A percentile compares a stretch with the other conserved stretches of the same genome.
Evolutionary conservation across 2,329 filamentous ascomycete species (phyloP).

Genomic region (Hirsutella rhossiliensis): DNA sequence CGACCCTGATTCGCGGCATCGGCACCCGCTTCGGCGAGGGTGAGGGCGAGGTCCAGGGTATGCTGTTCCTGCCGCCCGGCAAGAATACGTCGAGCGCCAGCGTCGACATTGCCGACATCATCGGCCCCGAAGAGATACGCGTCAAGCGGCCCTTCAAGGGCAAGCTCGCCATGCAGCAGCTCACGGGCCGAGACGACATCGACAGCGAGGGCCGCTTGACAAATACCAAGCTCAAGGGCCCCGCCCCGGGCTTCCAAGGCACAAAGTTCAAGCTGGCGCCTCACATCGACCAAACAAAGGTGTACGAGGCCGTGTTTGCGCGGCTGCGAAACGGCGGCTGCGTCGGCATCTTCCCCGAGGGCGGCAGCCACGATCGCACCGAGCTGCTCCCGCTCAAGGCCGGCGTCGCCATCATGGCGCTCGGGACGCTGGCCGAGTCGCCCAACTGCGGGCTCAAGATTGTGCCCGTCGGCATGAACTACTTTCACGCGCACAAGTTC

Average conservation of each 20-base stretch:
- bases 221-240: constrained; percentile 39
- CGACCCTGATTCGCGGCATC: constrained; percentile 64
- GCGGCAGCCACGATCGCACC: constrained; percentile 88
- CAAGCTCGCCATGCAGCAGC: constrained; percentile 60
- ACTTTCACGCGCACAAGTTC: constrained; percentile 98
- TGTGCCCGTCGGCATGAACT: constrained; percentile 97
- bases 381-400: constrained; percentile 89
- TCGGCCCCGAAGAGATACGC: constrained; percentile 67
- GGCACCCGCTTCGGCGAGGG: constrained; percentile 69
- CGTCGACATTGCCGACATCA: constrained; percentile 71
- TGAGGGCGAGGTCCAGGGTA: constrained; percentile 64
- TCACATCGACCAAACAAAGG: constrained; percentile 85
- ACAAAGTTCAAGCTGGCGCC: constrained; percentile 80
- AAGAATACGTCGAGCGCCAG: constrained; percentile 68
- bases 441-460: constrained; percentile 87
- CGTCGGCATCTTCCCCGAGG: constrained; percentile 94
- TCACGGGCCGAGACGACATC: constrained; percentile 70
- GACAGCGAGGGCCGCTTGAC: constrained; percentile 52
- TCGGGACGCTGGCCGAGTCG: constrained; percentile 75
- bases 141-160: constrained; percentile 83
- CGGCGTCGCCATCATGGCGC: constrained; percentile 94
- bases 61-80: constrained; percentile 75
- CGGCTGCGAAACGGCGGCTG: constrained; percentile 73
- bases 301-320: constrained; percentile 87
- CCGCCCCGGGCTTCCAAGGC: constrained; percentile 55